Evolutionary conservation across 2,329 filamentous ascomycete species (phyloP).

Genomic region (Sarocladium kiliense): DNA sequence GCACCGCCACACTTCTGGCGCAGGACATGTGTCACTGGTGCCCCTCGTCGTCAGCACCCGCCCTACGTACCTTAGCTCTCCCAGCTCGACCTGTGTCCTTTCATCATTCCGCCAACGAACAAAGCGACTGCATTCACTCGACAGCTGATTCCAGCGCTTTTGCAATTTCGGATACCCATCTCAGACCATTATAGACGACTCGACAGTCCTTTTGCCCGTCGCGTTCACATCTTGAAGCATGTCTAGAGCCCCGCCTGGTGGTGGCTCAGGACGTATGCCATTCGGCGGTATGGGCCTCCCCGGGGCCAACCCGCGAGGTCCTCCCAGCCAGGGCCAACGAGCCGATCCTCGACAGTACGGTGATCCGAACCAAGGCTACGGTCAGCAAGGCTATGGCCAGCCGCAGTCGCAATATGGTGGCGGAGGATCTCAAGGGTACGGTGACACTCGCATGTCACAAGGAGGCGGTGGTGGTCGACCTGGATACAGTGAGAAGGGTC

Average conservation of each 20-base stretch:
- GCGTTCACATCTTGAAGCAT: conserved; percentile 15
- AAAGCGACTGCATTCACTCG: not conserved
- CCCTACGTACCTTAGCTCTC: too few species aligned
- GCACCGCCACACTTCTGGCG: conserved; percentile 3
- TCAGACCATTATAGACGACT: not conserved
- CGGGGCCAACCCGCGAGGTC: conserved; percentile 22
- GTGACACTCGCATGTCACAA: conserved; percentile 19
- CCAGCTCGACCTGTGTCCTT: not conserved
- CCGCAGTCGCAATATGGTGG: conserved; percentile 29
- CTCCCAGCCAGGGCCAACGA: conserved; percentile 14
- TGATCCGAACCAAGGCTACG: conserved; percentile 13
- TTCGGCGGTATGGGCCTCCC: conserved; percentile 22
- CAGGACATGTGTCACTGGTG: conserved; percentile 6
- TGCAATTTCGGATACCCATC: not conserved
- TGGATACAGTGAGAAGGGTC: conserved; percentile 25
- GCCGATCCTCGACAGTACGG: conserved; percentile 8
- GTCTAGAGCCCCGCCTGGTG: conserved; percentile 24
- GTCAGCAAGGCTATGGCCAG: conserved; percentile 13
- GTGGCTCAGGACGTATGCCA: conserved; percentile 19
- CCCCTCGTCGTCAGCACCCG: conserved; percentile 8
- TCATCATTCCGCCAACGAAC: not conserved
- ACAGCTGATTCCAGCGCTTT: not conserved
- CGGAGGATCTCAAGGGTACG: conserved; percentile 20
- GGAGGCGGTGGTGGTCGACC: conserved; percentile 20
- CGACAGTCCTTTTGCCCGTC: not conserved